phyloP scores from a whole-genome alignment of 495 filamentous ascomycete genomes.

The Hypomontagnella monticulosa region DNA sequence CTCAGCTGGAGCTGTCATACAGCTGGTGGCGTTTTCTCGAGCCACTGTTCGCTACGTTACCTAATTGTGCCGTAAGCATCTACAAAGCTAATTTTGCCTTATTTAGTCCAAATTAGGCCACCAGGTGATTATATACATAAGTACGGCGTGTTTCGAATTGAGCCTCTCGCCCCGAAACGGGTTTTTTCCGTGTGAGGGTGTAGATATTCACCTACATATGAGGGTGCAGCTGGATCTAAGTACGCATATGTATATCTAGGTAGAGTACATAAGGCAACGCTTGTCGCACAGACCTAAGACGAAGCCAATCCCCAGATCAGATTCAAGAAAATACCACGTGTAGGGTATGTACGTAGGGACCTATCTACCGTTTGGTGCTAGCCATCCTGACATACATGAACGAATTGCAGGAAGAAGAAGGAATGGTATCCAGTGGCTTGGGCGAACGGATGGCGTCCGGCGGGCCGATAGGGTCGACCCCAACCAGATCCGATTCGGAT shows the following conservation, averaged over 20 bases:
- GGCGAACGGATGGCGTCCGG: conserved; percentile 9
- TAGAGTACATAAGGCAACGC: background rate
- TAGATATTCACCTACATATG: background rate
- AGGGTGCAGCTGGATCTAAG: too few relatives aligned
- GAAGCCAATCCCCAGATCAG: background rate
- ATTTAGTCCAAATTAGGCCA: background rate
- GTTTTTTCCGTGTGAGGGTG: background rate
- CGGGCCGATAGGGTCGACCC: conserved; percentile 7
- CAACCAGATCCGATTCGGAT: conserved; percentile 6
- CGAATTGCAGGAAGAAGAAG: background rate
- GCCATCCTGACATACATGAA: too few relatives aligned
- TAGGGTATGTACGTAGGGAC: too few relatives aligned
- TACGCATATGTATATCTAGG: too few relatives aligned
- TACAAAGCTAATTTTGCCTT: too few relatives aligned
- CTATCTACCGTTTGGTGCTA: too few relatives aligned
- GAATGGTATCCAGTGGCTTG: conserved; percentile 1
- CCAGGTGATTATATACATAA: background rate
- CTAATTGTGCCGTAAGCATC: background rate
- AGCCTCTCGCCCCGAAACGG: conserved; percentile 13
- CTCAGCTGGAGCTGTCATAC: conserved; percentile 2
- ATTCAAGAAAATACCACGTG: background rate
- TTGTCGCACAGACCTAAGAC: background rate
- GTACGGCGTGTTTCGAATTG: conserved; percentile 8
- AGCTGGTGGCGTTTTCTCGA: background rate
- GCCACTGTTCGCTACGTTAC: conserved; percentile 17